A percentile compares a stretch with the other conserved stretches of the same genome.
Evolutionary conservation across 2,329 filamentous ascomycete species (phyloP).

Genomic region (Hortaea sp.): DNA sequence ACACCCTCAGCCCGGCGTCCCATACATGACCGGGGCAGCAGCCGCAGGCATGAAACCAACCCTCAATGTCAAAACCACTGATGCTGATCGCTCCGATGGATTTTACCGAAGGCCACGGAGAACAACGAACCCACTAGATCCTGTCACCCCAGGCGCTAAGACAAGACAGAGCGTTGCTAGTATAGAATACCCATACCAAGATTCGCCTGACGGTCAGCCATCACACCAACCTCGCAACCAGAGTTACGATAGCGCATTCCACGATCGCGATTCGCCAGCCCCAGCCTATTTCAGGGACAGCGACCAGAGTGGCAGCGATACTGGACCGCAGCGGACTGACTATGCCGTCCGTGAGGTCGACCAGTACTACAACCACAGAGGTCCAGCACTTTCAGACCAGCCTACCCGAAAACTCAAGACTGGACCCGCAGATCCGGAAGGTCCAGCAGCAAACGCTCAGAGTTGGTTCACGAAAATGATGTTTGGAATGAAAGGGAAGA

Average conservation of each 20-base stretch:
- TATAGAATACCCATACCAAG: slow-evolving; percentile 31
- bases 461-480: slow-evolving; percentile 79
- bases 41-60: slow-evolving; percentile 9
- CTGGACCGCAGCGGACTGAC: slow-evolving; percentile 49
- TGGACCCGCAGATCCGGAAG: slow-evolving; percentile 87
- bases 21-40: slow-evolving; percentile 1
- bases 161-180: slow-evolving; percentile 37
- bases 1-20: slow-evolving; percentile 5
- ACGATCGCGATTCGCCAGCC: slow-evolving; percentile 30
- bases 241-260: slow-evolving; percentile 17
- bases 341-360: slow-evolving; percentile 93
- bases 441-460: slow-evolving; percentile 77
- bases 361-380: slow-evolving; percentile 72
- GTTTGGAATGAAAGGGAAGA: slow-evolving; percentile 44
- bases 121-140: slow-evolving; percentile 49
- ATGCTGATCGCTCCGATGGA: slow-evolving; percentile 46
- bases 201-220: slow-evolving; percentile 29
- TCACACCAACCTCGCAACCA: slow-evolving; percentile 16
- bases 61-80: not conserved
- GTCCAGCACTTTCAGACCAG: slow-evolving; percentile 71
- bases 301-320: slow-evolving; percentile 43
- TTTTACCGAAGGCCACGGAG: slow-evolving; percentile 73
- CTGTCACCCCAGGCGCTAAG: slow-evolving; percentile 30
- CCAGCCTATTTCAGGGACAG: slow-evolving; percentile 45
- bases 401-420: slow-evolving; percentile 81